Base-by-base conservation (phyloP, 2,329 filamentous ascomycete species). In the Paraphaeosphaeria sporulosa region DNA sequence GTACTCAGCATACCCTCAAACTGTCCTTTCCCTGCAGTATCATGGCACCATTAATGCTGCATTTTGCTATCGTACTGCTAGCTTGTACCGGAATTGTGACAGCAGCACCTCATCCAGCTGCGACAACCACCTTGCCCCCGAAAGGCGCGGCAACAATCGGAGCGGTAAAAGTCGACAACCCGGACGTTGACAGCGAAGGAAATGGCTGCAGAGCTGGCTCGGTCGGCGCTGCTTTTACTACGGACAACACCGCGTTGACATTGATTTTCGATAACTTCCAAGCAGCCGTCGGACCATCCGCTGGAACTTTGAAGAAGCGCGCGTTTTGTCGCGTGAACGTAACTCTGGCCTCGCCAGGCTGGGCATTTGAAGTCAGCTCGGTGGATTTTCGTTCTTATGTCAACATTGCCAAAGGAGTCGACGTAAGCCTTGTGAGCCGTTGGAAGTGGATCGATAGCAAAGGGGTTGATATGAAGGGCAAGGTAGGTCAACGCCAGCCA, bases 361-460 rank as follows among this genome's bases (percentile, higher is more conserved):
- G 69, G 68, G 66, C 69, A 3, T 72, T 72, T 48, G 66, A 71
- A 58, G 62, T 72, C 19, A 46, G 47, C 6, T 63, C 62, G 6
- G 65, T 71, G 17, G 70, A 72, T 50, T 72, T 72, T 25, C 51
- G 68, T 19, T 66, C 68, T 3, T 71, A 69, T 50, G 63, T 72
- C 19, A 65, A 64, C 19, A 23, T 72, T 5, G 63, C 60, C 17
- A 62, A 63, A 46, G 68, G 64, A 4, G 63, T 68, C n/a, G 56
- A 70, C 47, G 66, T 60, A 12, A 72, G 69, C 51, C 57, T 73
- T 25, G 69, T 71, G 12, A 71, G 65, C 55, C 46, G 70, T 19
- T 73, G 71, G 71, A 72, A 73, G 51, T 73, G 70, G 69, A 64
- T 71, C 25, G 66, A 71, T 60, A 62, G 25, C 6, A 66, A 57